A percentile compares a stretch with the other conserved stretches of the same genome.
phyloP scores from a whole-genome alignment of 257 asterid species.

The Mitragyna speciosa region DNA sequence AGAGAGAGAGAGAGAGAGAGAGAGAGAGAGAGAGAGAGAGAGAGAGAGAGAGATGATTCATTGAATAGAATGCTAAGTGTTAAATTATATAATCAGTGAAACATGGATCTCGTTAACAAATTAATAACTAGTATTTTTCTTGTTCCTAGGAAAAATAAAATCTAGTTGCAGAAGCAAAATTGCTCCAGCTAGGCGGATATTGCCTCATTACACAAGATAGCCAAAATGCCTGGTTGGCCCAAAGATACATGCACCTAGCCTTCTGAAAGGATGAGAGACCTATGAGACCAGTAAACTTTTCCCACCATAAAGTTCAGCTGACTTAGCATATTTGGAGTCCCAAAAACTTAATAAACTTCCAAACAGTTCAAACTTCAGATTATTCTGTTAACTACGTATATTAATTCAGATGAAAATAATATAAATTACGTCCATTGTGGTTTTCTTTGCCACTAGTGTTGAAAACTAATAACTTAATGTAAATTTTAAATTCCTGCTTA shows the following conservation, averaged over 20 bases:
- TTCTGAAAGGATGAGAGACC: not conserved
- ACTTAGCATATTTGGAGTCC: not conserved
- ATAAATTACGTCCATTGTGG: not conserved
- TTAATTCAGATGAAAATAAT: not conserved
- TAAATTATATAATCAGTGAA: not conserved
- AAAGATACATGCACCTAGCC: not conserved
- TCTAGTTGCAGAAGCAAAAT: not conserved
- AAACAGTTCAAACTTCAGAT: not conserved
- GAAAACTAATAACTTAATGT: too few species aligned
- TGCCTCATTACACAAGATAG: not conserved
- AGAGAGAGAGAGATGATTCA: not conserved
- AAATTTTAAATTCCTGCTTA: not conserved
- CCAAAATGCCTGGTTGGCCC: not conserved
- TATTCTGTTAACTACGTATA: not conserved
- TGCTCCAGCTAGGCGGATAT: not conserved
- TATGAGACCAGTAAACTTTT: not conserved
- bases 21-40: not conserved
- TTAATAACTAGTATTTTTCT: too few species aligned
- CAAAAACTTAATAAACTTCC: not conserved
- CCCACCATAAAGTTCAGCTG: not conserved
- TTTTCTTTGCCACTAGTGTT: not conserved
- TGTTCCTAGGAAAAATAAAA: not conserved
- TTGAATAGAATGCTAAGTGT: not conserved
- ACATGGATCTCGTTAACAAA: not conserved
- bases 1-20: not conserved